Percentiles rank a stretch among this genome's conserved stretches.
phyloP scores from a whole-genome alignment of 169 alveolate species.

The Plasmodium coatneyi region DNA sequence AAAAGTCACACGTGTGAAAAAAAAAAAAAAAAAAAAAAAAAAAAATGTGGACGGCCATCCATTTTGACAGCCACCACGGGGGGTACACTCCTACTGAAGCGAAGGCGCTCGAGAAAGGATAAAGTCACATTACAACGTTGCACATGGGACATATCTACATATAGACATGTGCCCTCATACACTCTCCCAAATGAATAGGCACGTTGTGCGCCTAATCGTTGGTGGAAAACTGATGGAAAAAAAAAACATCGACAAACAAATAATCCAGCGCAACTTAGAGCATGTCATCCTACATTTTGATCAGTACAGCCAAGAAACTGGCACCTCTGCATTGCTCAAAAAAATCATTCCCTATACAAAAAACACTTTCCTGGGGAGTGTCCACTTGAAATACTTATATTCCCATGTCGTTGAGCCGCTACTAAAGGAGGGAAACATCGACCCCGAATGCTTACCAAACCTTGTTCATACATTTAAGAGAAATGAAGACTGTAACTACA shows the following conservation, averaged over 20 bases:
- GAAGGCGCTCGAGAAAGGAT: not conserved
- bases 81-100: not conserved
- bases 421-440: not conserved
- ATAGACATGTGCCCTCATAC: not conserved
- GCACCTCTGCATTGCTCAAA: conserved; percentile 3
- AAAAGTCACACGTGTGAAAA: not conserved
- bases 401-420: conserved; percentile 19
- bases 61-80: not conserved
- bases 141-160: not conserved
- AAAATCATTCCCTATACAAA: conserved; percentile 38
- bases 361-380: not conserved
- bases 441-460: conserved; percentile 14
- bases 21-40: not conserved
- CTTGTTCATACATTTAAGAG: conserved; percentile 50
- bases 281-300: conserved; percentile 22
- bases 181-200: conserved; percentile 22
- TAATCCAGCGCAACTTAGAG: conserved; percentile 20
- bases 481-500: conserved; percentile 2
- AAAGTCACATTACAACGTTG: not conserved
- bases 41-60: not conserved
- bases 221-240: conserved; percentile 28
- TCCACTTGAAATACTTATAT: conserved; percentile 10
- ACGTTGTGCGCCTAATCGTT: not conserved
- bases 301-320: not conserved
- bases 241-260: conserved; percentile 14